Percentiles rank a stretch among this genome's conserved stretches.
Conservation (phyloP, 495 filamentous ascomycete species). For the Neurospora sp. region DNA sequence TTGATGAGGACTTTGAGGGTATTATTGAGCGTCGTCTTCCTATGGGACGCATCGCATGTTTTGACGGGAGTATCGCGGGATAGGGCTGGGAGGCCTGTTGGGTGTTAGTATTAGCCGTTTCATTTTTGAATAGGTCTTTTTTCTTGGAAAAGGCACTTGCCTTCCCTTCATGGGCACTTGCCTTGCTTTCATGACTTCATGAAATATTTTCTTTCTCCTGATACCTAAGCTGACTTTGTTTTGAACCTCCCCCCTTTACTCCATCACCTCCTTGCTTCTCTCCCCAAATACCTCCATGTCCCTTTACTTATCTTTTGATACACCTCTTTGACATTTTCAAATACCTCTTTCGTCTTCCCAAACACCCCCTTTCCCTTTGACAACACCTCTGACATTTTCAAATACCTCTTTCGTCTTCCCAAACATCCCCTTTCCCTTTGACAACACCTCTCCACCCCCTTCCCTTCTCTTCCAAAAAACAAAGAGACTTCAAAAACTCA, state of each 20-base stretch:
- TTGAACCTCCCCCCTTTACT: neutral
- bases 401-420: neutral
- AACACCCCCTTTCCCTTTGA: neutral
- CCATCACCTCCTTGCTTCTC: neutral
- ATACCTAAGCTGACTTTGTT: neutral
- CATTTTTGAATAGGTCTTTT: too few species aligned
- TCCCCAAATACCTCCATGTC: neutral
- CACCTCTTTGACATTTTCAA: neutral
- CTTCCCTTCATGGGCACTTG: neutral
- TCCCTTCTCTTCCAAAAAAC: neutral
- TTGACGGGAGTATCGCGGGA: constrained; percentile 47
- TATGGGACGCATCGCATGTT: constrained; percentile 38
- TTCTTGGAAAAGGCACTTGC: neutral
- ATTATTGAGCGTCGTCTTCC: constrained; percentile 44
- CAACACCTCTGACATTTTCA: too few species aligned
- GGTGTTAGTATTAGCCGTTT: neutral
- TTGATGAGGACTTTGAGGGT: constrained; percentile 58
- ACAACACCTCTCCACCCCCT: neutral
- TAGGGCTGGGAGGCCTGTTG: constrained; percentile 40
- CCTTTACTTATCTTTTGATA: neutral
- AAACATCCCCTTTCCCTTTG: neutral
- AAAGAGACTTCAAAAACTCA: constrained; percentile 10
- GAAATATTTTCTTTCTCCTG: neutral
- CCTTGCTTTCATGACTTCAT: constrained; percentile 5
- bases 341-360: neutral